Percentiles rank a stretch among this genome's conserved stretches.
Conservation (phyloP, 495 filamentous ascomycete genomes). For the Xylaria bambusicola region DNA sequence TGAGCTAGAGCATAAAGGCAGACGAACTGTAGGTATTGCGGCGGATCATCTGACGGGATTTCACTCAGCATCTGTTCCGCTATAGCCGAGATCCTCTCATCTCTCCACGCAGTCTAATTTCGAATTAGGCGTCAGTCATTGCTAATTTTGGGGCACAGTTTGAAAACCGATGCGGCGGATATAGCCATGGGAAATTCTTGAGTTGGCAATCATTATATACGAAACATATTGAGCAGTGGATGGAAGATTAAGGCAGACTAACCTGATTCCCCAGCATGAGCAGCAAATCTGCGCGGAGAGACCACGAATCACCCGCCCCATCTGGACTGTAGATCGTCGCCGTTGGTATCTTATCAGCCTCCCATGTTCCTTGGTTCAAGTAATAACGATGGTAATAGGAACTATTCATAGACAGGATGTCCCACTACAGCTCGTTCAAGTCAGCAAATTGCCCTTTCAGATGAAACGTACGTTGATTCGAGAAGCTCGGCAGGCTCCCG, state of each 20-base stretch:
- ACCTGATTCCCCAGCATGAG: conserved; percentile 30
- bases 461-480: too few relatives aligned
- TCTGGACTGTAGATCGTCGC: conserved; percentile 29
- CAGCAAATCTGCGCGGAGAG: conserved; percentile 30
- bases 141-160: too few relatives aligned
- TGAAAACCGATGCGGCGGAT: too few relatives aligned
- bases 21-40: conserved; percentile 31
- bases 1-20: conserved; percentile 29
- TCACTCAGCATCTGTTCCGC: conserved; percentile 25
- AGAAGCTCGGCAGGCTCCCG: too few relatives aligned
- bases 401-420: conserved; percentile 26
- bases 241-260: too few relatives aligned
- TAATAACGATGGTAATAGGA: conserved; percentile 36
- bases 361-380: conserved; percentile 28
- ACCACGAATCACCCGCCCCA: conserved; percentile 25
- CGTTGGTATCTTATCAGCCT: conserved; percentile 28
- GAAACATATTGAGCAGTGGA: too few relatives aligned
- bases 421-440: too few relatives aligned
- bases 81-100: conserved; percentile 29
- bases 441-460: too few relatives aligned
- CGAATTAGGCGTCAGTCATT: too few relatives aligned
- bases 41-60: conserved; percentile 23
- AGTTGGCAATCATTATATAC: too few relatives aligned
- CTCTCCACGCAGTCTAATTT: conserved; percentile 28
- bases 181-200: too few relatives aligned